phyloP scores from a whole-genome alignment of 1,284 basidiomycete genomes.

The Cutaneotrichosporon sp. region DNA sequence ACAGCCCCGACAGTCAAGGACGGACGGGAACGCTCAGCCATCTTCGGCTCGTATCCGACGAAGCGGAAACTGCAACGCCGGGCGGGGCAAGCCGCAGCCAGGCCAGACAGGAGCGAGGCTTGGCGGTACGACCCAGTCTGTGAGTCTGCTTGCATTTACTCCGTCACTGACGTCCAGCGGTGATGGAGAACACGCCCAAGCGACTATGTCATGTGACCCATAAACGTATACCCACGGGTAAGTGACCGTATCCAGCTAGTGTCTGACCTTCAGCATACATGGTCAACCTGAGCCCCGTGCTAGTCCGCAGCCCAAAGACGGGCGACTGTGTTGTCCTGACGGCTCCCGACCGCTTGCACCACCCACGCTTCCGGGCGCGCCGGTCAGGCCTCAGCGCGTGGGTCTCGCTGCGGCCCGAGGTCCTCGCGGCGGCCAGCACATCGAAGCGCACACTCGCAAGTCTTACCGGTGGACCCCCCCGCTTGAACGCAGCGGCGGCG shows the following conservation, averaged over 20 bases:
- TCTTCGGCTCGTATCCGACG: conserved; percentile 5
- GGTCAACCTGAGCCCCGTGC: conserved; percentile 13
- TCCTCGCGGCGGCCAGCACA: background rate
- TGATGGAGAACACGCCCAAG: conserved; percentile 9
- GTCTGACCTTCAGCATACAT: conserved; percentile 15
- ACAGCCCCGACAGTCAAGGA: background rate
- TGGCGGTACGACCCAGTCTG: conserved; percentile 3
- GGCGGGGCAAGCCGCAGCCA: background rate
- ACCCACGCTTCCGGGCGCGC: conserved; percentile 1
- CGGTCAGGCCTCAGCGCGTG: conserved; percentile 16
- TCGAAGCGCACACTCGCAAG: background rate
- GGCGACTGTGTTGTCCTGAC: background rate
- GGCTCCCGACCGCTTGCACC: conserved; percentile 18
- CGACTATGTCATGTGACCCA: conserved; percentile 11
- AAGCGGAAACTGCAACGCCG: background rate
- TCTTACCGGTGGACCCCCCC: background rate
- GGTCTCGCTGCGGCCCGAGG: conserved; percentile 11
- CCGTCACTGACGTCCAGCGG: conserved; percentile 7
- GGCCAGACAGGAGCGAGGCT: background rate
- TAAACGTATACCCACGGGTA: conserved; percentile 10
- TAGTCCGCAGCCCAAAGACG: too few species aligned
- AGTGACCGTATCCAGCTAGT: conserved; percentile 10
- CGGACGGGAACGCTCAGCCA: background rate
- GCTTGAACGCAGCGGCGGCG: background rate
- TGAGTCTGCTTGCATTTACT: background rate